These are phyloP conservation scores for Cercospora zeae-maydis DNA, from an alignment of 2,329 filamentous ascomycete genomes.

Conservation along the genomic window DNA sequence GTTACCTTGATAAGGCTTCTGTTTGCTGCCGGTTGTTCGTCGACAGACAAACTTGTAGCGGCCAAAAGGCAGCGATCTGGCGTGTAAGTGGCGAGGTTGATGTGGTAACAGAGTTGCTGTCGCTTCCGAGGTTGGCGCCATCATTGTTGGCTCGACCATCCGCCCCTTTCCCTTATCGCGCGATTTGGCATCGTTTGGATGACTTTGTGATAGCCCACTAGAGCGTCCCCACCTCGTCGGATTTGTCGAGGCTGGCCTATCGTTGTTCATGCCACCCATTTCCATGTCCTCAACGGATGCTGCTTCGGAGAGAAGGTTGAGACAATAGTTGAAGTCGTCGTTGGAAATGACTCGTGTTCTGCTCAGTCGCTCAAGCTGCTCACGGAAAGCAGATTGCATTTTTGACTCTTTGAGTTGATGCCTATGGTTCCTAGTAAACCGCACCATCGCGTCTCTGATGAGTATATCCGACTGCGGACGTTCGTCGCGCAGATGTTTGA, in stretches of 20 bases:
- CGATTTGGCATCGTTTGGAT: neutral
- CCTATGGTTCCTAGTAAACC: constrained; percentile 37
- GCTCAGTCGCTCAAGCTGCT: constrained; percentile 36
- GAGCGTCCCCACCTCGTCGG: neutral
- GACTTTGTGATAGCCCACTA: neutral
- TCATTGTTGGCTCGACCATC: neutral
- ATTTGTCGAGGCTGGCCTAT: neutral
- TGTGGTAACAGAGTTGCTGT: no score
- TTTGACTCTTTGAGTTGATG: constrained; percentile 26
- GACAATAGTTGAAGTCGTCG: constrained; percentile 19
- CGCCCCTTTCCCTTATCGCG: neutral
- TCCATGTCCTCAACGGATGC: neutral
- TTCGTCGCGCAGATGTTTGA: constrained; percentile 40
- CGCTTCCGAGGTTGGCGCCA: neutral
- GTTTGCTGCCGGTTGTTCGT: constrained; percentile 5
- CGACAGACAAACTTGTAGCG: constrained; percentile 14
- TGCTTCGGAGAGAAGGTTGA: constrained; percentile 3
- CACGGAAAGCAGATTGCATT: constrained; percentile 30
- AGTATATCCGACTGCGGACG: constrained; percentile 35
- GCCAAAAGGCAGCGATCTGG: constrained; percentile 11
- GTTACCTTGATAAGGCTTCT: neutral
- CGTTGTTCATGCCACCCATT: neutral
- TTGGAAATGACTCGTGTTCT: constrained; percentile 11
- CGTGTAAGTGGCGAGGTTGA: neutral
- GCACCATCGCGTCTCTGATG: constrained; percentile 38